Conservation (phyloP, 2,329 filamentous ascomycete genomes). For the Phymatotrichopsis omnivora region DNA sequence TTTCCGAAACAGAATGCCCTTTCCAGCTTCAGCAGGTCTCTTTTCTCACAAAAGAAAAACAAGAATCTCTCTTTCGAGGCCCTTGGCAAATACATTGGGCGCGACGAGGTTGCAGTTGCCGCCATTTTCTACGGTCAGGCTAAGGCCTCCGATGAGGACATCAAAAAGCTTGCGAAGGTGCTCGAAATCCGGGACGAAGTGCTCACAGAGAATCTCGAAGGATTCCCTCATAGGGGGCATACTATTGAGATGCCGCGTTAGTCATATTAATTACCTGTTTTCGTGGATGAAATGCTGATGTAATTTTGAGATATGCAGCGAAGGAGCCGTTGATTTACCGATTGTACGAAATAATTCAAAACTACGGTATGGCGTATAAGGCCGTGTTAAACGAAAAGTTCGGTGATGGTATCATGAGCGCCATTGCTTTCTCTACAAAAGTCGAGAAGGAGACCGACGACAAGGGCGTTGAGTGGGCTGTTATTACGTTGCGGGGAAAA, state of each 20-base stretch:
- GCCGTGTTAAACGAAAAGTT: constrained; percentile 89
- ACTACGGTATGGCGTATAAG: constrained; percentile 95
- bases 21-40: too few relatives aligned
- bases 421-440: constrained; percentile 55
- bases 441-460: constrained; percentile 90
- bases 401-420: constrained; percentile 91
- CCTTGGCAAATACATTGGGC: constrained; percentile 27
- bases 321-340: constrained; percentile 76
- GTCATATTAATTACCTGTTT: constrained; percentile 4
- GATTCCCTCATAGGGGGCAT: constrained; percentile 27
- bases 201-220: constrained; percentile 12
- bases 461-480: constrained; percentile 68
- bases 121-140: constrained; percentile 31
- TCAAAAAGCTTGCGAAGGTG: constrained; percentile 22
- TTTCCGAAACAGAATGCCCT: too few relatives aligned
- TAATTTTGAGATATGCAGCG: constrained; percentile 16
- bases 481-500: constrained; percentile 74
- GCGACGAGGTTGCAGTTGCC: constrained; percentile 32
- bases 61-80: constrained; percentile 26
- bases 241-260: constrained; percentile 30
- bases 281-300: constrained; percentile 4
- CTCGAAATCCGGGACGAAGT: constrained; percentile 16
- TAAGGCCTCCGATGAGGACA: constrained; percentile 26
- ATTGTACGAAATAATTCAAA: constrained; percentile 89
- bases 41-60: constrained; percentile 29